A percentile compares a stretch with the other conserved stretches of the same genome.
These are phyloP conservation scores for Fusarium guadeloupense DNA, from an alignment of 2,329 filamentous ascomycete species.

Conservation along the genomic window DNA sequence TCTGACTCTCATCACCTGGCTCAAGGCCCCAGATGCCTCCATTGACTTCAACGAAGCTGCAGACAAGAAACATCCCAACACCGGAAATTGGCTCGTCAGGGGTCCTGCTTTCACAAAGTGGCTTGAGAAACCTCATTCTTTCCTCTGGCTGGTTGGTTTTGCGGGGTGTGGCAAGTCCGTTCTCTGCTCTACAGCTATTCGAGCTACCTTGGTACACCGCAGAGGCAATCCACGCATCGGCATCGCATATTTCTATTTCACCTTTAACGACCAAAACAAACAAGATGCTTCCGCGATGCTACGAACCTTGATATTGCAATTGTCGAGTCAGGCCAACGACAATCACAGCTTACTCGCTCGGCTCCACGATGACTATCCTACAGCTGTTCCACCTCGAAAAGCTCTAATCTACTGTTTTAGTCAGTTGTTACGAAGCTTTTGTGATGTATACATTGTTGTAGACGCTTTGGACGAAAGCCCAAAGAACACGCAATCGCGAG, in stretches of 20 bases:
- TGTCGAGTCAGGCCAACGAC: slow-evolving; percentile 42
- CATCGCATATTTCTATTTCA: slow-evolving; percentile 53
- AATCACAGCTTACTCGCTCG: slow-evolving; percentile 25
- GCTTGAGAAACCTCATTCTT: too few species aligned
- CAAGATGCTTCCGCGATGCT: slow-evolving; percentile 46
- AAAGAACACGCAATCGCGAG: slow-evolving; percentile 35
- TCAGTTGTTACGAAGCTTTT: slow-evolving; percentile 40
- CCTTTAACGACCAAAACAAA: slow-evolving; percentile 49
- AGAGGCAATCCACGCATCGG: slow-evolving; percentile 37
- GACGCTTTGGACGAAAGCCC: slow-evolving; percentile 53
- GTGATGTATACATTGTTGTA: slow-evolving; percentile 48
- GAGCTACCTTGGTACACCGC: slow-evolving; percentile 30
- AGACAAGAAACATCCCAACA: too few species aligned
- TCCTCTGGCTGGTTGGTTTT: too few species aligned
- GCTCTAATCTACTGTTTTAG: slow-evolving; percentile 37
- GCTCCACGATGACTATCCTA: slow-evolving; percentile 27
- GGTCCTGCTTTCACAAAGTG: too few species aligned
- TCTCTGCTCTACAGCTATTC: too few species aligned
- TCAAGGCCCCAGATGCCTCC: too few species aligned
- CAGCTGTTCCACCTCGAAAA: slow-evolving; percentile 27
- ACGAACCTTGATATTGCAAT: slow-evolving; percentile 47
- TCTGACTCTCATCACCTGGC: too few species aligned
- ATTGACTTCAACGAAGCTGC: too few species aligned
- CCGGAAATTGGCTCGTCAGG: too few species aligned
- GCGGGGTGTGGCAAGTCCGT: too few species aligned